A percentile compares a stretch with the other conserved stretches of the same genome.
Conservation (phyloP, 2,329 filamentous ascomycete species). For the Xylaria sp. region DNA sequence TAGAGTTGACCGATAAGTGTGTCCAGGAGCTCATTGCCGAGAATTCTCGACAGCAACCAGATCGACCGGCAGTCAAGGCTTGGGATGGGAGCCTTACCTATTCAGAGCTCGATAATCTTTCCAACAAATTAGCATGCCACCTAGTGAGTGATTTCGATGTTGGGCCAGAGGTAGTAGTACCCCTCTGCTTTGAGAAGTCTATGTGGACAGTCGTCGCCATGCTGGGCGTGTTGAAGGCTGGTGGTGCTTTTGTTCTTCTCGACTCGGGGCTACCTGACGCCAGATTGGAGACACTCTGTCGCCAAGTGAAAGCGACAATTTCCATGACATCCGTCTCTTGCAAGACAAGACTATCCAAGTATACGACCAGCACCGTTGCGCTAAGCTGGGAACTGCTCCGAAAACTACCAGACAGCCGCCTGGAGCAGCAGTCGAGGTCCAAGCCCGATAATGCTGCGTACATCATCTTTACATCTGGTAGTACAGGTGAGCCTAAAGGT, state of each 20-base stretch:
- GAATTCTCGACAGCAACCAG: not conserved
- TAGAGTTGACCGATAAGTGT: not conserved
- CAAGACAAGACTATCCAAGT: conserved; percentile 7
- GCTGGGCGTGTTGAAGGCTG: conserved; percentile 18
- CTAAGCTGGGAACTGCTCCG: not conserved
- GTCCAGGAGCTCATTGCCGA: conserved; percentile 1
- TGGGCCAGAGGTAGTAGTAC: conserved; percentile 5
- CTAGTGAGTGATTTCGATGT: not conserved
- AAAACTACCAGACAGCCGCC: not conserved
- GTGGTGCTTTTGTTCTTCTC: conserved; percentile 15
- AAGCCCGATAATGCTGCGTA: conserved; percentile 4
- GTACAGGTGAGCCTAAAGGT: conserved; percentile 7
- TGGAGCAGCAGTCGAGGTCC: not conserved
- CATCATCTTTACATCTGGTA: not conserved
- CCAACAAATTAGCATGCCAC: not conserved
- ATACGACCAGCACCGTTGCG: not conserved
- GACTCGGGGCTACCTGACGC: conserved; percentile 6
- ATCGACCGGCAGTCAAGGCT: conserved; percentile 6
- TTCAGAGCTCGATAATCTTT: conserved; percentile 2
- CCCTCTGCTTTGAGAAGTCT: conserved; percentile 21
- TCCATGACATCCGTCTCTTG: conserved; percentile 1
- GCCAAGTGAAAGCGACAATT: conserved; percentile 11
- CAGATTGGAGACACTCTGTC: conserved; percentile 11
- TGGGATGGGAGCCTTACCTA: conserved; percentile 7
- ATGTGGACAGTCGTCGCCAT: conserved; percentile 19